Evolutionary conservation across 2,329 filamentous ascomycete genomes (phyloP).

Genomic region (Pseudogymnoascus sp.): DNA sequence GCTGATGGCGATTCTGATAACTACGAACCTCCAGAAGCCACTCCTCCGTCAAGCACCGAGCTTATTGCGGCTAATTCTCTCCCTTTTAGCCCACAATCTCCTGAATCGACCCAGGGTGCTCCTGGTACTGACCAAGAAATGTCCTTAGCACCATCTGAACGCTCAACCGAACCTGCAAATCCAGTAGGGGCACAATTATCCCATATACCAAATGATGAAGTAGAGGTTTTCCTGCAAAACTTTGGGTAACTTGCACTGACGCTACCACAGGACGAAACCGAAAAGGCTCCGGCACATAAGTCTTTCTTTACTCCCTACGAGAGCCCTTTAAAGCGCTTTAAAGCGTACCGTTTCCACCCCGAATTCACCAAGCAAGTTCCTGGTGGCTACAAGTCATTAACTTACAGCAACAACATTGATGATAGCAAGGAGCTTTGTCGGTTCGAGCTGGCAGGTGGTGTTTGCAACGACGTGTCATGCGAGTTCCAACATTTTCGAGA

Average conservation of each 20-base stretch:
- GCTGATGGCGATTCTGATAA: conserved; percentile 36
- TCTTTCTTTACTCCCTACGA: conserved; percentile 55
- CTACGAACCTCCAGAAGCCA: conserved; percentile 47
- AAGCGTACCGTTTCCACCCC: conserved; percentile 83
- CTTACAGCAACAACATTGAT: conserved; percentile 88
- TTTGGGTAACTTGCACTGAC: neutral
- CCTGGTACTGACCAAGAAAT: neutral
- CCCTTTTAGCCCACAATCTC: conserved; percentile 35
- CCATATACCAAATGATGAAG: neutral
- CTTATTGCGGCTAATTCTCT: conserved; percentile 26
- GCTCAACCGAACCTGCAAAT: neutral
- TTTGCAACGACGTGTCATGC: conserved; percentile 68
- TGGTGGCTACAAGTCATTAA: conserved; percentile 79
- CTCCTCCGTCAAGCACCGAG: conserved; percentile 18
- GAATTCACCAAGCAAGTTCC: conserved; percentile 59
- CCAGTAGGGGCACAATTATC: neutral
- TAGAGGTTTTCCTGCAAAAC: conserved; percentile 5
- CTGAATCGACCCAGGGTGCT: conserved; percentile 17
- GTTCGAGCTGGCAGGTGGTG: conserved; percentile 60
- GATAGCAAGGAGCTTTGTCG: conserved; percentile 65
- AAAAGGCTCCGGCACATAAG: neutral
- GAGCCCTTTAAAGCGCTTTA: conserved; percentile 75
- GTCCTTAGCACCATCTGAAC: neutral
- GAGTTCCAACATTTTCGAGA: conserved; percentile 71
- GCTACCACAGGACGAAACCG: neutral